These are phyloP conservation scores for Cymbopogon citratus DNA, from an alignment of 176 grass and related monocot genomes.

Conservation along the genomic window DNA sequence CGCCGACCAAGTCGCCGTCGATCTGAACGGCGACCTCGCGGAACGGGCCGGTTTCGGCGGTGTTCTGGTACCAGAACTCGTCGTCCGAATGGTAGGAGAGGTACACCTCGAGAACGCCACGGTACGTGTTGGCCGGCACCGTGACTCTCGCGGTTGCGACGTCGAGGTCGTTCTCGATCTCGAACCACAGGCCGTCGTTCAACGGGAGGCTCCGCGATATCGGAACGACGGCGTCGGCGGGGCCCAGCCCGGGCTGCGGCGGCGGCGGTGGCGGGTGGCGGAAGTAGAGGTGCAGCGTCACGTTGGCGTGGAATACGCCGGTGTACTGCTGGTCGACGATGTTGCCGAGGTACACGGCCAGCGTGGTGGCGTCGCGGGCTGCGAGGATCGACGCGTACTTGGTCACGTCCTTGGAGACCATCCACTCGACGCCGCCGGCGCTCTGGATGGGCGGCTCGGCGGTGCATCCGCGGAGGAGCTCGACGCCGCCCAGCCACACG, in stretches of 20 bases:
- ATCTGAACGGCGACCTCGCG: slow-evolving; percentile 60
- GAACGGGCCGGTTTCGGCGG: slow-evolving; percentile 46
- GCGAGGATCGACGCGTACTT: slow-evolving; percentile 52
- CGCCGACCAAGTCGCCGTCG: slow-evolving; percentile 59
- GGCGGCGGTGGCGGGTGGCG: slow-evolving; percentile 4
- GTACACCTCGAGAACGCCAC: slow-evolving; percentile 72
- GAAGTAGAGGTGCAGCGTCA: slow-evolving; percentile 76
- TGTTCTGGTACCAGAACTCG: slow-evolving; percentile 79
- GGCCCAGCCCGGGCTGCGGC: slow-evolving; percentile 6
- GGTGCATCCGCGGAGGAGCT: slow-evolving; percentile 68
- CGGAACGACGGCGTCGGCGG: slow-evolving; percentile 62
- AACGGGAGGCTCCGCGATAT: slow-evolving; percentile 52
- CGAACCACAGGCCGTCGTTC: slow-evolving; percentile 71
- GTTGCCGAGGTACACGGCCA: slow-evolving; percentile 79
- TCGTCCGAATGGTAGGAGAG: slow-evolving; percentile 56
- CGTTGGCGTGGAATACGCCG: slow-evolving; percentile 65
- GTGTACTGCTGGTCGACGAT: slow-evolving; percentile 54
- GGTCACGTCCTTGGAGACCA: slow-evolving; percentile 43
- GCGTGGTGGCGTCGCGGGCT: slow-evolving; percentile 31
- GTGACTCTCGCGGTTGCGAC: slow-evolving; percentile 33
- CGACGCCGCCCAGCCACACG: slow-evolving; percentile 61
- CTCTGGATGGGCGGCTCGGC: slow-evolving; percentile 24
- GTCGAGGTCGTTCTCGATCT: slow-evolving; percentile 35
- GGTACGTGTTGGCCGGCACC: slow-evolving; percentile 58
- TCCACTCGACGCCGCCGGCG: slow-evolving; percentile 27